Base-by-base conservation (phyloP, 2,329 filamentous ascomycete species). In the Curvularia sp. region DNA sequence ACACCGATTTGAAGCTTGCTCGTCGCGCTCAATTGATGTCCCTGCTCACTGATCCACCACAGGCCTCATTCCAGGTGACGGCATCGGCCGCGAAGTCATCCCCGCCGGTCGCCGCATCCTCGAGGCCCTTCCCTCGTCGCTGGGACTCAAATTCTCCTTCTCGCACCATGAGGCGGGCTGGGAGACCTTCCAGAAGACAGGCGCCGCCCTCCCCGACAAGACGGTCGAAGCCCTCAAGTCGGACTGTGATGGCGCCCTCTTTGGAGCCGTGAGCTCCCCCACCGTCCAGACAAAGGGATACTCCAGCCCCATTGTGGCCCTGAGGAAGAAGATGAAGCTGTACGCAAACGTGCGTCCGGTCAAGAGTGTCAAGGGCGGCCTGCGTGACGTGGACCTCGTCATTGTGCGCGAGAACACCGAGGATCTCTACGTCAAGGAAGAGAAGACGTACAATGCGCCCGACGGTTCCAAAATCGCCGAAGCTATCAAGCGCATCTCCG, bases 321-420 rank as follows among this genome's bases (percentile, higher is more conserved):
- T 99, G 67, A 92, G 95, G 83, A 99, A 98, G 85, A 88, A 88
- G 73, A 88, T 99, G 68, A 89, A 95, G 78, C 88, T 99, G 57
- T 99, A 97, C 81, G 95, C 95, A 82, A 99, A 99, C 77, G 93
- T 99, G 50, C 91, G 95, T 38, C 94, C 94, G 53, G 95, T 98
- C 78, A 97, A 97, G 84, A 90, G 90, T 46, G 87, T 92, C 63
- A 74, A 83, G 62, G 89, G 87, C 33, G 85, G 86, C 54, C 77
- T 79, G 9, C 76, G 76, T 49, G 89, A 90, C 63, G 93, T 97
- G 74, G 95, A 99, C 81, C 89, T 99, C 78, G 95, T 99, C 73
- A 99, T 98, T 72, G 95, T 98, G 55, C 91, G 95, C 66, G 95
- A 99, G 81, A 99, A 99, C 84, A 99, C 95, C 31, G 95, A 99